Evolutionary conservation across 2,329 filamentous ascomycete species (phyloP), one percentile per base, ranked within the genome.

Genomic region (Aspergillus quadricinctus): DNA sequence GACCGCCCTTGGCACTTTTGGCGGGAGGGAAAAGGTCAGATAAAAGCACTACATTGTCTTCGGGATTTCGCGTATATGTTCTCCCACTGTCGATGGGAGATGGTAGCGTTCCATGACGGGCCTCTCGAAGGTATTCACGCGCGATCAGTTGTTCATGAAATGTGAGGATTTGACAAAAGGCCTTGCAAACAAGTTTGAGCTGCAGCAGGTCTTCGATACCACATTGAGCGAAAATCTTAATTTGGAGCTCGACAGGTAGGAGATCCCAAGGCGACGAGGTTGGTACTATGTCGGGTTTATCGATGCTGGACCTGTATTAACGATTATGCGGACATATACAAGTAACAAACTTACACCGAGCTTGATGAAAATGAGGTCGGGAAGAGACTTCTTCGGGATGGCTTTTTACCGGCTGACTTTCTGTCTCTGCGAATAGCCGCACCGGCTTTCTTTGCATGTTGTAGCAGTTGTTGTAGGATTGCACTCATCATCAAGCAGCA

Each of bases 11-110:
- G 10, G 69, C 69, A 43, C 69, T 71, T 41, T 68, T 70, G 5
- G 68, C 61, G 0, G 75, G 75, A 4, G 72, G 74, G 50, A 77
- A 77, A 7, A 77, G 63, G 58, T 77, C 75, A 10, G 75, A 77
- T 17, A 77, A 63, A 25, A 77, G 68, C 40, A 77, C 70, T 37
- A 75, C 74, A 64, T 77, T 73, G 56, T 77, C 75, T 58, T 74
- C 68, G 4, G 75, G 74, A 41, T 72, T 73, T 48, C 74, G 67
- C 35, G 73, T 76, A 62, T 77, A 75, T 23, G 60, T 69, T 49
- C 65, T 66, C 37, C 71, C 68, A 53, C 62, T 59, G 46, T 72
- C 66, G 45, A 74, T 69, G 8, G 72, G 72, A 4, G 71, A 73
- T 4, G 75, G 75, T 17, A 77, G 69, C 37, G 72, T 76, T 35